Evolutionary conservation across 78 protist species (phyloP).

Genomic region (slime mould (Dictyostelium discoideum)): DNA sequence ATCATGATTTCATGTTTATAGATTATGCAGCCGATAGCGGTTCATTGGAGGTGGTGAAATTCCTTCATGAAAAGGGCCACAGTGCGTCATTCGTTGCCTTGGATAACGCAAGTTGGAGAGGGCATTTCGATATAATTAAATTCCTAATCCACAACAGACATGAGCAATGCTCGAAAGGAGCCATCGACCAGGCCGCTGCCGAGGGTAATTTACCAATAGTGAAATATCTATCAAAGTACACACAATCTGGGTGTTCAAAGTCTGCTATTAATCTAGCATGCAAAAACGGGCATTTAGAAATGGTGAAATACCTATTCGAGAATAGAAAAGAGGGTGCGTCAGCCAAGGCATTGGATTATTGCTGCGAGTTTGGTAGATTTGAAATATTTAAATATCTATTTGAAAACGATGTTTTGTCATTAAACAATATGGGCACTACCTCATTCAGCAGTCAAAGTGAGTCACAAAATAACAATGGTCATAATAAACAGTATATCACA

Average conservation of each 20-base stretch:
- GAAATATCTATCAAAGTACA: not conserved
- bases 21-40: not conserved
- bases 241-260: not conserved
- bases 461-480: not conserved
- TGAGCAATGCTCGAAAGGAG: not conserved
- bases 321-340: not conserved
- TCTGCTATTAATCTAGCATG: not conserved
- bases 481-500: not conserved
- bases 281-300: not conserved
- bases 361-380: not conserved
- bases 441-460: not conserved
- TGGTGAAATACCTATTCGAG: not conserved
- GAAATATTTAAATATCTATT: not conserved
- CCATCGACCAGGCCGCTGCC: not conserved
- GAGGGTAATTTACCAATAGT: not conserved
- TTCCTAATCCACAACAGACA: not conserved
- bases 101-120: constrained; percentile 3
- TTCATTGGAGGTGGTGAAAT: not conserved
- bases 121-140: not conserved
- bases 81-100: not conserved
- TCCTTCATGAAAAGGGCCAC: not conserved
- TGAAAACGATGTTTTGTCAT: not conserved
- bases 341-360: not conserved
- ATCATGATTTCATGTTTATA: not conserved
- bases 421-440: not conserved